Evolutionary conservation across 2,329 filamentous ascomycete species (phyloP).

Genomic region (Chrysosporium keratinophilum): DNA sequence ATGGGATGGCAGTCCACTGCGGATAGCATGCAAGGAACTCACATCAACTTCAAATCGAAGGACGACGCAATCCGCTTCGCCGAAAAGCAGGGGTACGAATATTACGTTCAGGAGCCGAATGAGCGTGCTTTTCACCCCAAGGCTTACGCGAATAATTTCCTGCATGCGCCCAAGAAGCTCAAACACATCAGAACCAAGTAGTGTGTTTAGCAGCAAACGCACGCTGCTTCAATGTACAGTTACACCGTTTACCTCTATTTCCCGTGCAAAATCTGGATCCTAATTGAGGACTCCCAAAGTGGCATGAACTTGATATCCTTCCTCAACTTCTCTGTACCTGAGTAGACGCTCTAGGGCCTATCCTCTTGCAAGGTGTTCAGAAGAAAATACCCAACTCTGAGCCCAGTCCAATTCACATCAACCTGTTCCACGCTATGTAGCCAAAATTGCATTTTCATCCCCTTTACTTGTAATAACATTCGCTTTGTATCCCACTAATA

Average conservation of each 20-base stretch:
- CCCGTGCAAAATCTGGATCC: not conserved
- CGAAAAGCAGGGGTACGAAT: conserved; percentile 98
- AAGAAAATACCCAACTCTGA: too few species aligned
- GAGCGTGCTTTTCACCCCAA: conserved; percentile 76
- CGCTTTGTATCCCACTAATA: too few species aligned
- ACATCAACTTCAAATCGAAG: conserved; percentile 81
- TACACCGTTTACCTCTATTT: not conserved
- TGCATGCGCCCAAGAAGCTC: conserved; percentile 73
- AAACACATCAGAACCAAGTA: conserved; percentile 80
- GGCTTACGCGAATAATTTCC: conserved; percentile 94
- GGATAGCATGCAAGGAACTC: conserved; percentile 89
- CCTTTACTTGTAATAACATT: too few species aligned
- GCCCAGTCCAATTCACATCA: too few species aligned
- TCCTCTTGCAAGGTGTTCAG: too few species aligned
- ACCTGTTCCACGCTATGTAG: too few species aligned
- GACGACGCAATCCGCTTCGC: conserved; percentile 92
- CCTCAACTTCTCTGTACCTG: too few species aligned
- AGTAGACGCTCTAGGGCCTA: too few species aligned
- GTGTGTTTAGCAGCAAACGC: conserved; percentile 19
- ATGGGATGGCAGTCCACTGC: conserved; percentile 98
- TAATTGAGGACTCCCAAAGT: not conserved
- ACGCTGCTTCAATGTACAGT: not conserved
- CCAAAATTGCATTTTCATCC: too few species aligned
- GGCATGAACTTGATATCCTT: not conserved
- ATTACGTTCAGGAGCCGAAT: conserved; percentile 96